Conservation (phyloP, 345 rosid species). For the Eucalyptus marginata region DNA sequence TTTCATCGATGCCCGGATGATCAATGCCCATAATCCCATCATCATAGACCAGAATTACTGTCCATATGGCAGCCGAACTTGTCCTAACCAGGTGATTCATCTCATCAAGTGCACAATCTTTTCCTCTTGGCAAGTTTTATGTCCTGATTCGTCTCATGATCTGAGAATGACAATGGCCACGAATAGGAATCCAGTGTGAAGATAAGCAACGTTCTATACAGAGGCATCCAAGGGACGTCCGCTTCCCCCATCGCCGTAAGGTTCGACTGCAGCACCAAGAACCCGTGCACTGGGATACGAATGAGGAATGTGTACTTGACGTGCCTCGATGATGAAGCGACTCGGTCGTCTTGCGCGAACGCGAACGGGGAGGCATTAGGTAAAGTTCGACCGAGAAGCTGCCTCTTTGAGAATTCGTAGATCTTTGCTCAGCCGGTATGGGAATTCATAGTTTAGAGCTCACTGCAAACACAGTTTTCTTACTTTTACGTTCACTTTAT, state of each 20-base stretch:
- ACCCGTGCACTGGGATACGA: constrained; percentile 16
- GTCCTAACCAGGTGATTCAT: constrained; percentile 32
- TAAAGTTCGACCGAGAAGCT: constrained; percentile 6
- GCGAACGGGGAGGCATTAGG: constrained; percentile 9
- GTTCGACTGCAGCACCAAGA: constrained; percentile 17
- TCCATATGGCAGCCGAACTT: constrained; percentile 20
- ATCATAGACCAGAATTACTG: constrained; percentile 57
- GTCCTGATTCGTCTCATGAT: not conserved
- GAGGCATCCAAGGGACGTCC: constrained; percentile 24
- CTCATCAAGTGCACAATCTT: not conserved
- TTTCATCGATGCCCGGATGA: constrained; percentile 22
- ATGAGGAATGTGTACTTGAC: constrained; percentile 13
- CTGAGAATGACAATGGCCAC: not conserved
- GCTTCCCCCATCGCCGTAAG: constrained; percentile 20
- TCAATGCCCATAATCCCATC: constrained; percentile 29
- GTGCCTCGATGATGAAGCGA: not conserved
- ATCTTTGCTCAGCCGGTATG: not conserved
- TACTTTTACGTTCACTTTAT: not conserved
- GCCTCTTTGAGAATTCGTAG: not conserved
- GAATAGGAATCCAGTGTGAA: constrained; percentile 13
- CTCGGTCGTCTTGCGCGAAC: constrained; percentile 17
- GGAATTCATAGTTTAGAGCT: not conserved
- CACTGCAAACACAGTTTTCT: not conserved
- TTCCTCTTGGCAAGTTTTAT: not conserved
- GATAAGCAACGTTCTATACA: constrained; percentile 13